These are phyloP conservation scores for Cladophialophora chaetospira DNA, from an alignment of 2,329 filamentous ascomycete genomes.

Conservation along the genomic window DNA sequence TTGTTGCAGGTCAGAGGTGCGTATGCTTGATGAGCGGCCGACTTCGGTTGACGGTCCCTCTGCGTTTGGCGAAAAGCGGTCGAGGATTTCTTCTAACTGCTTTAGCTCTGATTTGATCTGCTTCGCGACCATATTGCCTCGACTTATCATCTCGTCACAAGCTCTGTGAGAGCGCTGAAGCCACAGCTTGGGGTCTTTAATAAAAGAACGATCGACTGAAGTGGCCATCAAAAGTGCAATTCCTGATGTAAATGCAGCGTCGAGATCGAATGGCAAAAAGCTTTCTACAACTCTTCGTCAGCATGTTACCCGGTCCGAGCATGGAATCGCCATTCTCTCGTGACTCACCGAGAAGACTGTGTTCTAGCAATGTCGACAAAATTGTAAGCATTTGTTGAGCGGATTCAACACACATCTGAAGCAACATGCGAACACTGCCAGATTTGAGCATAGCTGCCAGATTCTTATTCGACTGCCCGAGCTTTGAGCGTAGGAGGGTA, in stretches of 20 bases:
- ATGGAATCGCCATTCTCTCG: too few species aligned
- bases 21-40: not conserved
- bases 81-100: constrained; percentile 47
- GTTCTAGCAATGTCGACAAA: constrained; percentile 47
- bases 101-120: constrained; percentile 50
- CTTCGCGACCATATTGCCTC: constrained; percentile 51
- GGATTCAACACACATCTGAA: constrained; percentile 49
- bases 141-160: constrained; percentile 51
- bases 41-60: not conserved
- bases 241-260: constrained; percentile 48
- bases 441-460: constrained; percentile 40
- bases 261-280: constrained; percentile 53
- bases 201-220: constrained; percentile 40
- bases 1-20: not conserved
- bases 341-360: constrained; percentile 55
- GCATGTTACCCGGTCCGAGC: too few species aligned
- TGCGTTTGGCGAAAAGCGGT: constrained; percentile 31
- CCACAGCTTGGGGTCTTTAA: constrained; percentile 43
- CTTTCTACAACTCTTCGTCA: constrained; percentile 41
- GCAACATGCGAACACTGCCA: constrained; percentile 41
- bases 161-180: constrained; percentile 47
- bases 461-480: constrained; percentile 36
- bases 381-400: constrained; percentile 48
- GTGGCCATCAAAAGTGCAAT: constrained; percentile 47
- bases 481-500: constrained; percentile 45